phyloP scores from a whole-genome alignment of 495 filamentous ascomycete genomes.

The Podospora conica region DNA sequence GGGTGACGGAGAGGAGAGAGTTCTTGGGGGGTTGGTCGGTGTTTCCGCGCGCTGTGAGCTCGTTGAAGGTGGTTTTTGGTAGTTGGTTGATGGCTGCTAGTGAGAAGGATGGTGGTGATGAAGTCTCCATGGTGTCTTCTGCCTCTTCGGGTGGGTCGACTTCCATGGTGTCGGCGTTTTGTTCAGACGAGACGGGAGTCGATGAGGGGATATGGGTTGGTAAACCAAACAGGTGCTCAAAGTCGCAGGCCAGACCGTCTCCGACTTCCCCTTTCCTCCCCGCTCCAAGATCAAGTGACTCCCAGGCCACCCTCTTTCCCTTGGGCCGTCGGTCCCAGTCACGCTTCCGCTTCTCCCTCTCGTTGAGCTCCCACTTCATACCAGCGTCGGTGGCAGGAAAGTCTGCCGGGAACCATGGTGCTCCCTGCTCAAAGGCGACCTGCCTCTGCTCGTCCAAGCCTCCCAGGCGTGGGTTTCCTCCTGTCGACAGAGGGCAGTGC shows the following conservation, averaged over 20 bases:
- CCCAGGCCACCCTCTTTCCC: slow-evolving; percentile 72
- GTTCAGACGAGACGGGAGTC: slow-evolving; percentile 21
- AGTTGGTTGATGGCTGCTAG: slow-evolving; percentile 24
- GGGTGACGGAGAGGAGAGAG: slow-evolving; percentile 29
- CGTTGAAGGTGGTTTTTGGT: slow-evolving; percentile 25
- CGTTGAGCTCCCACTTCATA: slow-evolving; percentile 63
- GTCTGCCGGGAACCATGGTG: slow-evolving; percentile 84
- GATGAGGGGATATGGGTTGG: background rate
- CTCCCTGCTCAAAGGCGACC: slow-evolving; percentile 71
- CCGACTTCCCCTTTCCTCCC: slow-evolving; percentile 80
- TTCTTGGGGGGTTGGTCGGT: slow-evolving; percentile 15
- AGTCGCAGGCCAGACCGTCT: slow-evolving; percentile 81
- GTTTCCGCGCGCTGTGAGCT: slow-evolving; percentile 13
- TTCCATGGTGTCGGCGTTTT: slow-evolving; percentile 22
- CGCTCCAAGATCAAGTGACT: slow-evolving; percentile 65
- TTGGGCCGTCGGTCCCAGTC: slow-evolving; percentile 78
- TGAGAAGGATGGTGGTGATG: background rate
- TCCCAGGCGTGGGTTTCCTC: slow-evolving; percentile 73
- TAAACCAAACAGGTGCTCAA: slow-evolving; percentile 54
- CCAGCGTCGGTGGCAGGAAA: slow-evolving; percentile 79
- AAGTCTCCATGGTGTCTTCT: background rate
- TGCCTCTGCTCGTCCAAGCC: slow-evolving; percentile 76
- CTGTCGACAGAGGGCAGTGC: slow-evolving; percentile 76
- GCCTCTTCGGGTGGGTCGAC: slow-evolving; percentile 14
- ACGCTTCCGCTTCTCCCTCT: slow-evolving; percentile 53